These are phyloP conservation scores for Stephania japonica DNA, from an alignment of 164 flowering plant species.

Conservation along the genomic window DNA sequence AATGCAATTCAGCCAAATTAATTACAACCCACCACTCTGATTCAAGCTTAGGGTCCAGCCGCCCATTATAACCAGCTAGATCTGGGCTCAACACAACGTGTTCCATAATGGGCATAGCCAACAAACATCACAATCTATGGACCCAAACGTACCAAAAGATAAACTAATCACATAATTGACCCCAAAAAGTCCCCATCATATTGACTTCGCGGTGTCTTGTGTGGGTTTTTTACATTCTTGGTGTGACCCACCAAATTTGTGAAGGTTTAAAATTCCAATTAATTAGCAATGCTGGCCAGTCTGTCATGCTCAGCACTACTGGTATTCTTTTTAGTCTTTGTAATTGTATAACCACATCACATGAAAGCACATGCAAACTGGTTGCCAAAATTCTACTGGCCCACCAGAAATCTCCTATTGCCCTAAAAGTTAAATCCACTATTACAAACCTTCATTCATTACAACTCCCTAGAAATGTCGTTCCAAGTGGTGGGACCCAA, in stretches of 20 bases:
- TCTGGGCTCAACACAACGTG: background rate
- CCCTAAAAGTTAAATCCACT: background rate
- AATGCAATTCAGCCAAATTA: background rate
- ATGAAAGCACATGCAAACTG: slow-evolving; percentile 4
- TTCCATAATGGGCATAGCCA: background rate
- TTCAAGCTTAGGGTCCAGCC: background rate
- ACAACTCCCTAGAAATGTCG: background rate
- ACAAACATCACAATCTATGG: background rate
- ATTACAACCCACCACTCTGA: background rate
- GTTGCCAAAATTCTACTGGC: background rate
- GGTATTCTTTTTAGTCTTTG: background rate
- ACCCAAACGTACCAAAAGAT: background rate
- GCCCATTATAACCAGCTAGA: background rate
- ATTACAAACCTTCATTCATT: background rate
- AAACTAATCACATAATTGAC: background rate
- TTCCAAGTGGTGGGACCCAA: background rate
- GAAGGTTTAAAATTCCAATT: background rate
- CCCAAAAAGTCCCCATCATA: background rate
- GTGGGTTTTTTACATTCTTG: background rate
- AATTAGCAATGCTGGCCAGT: background rate
- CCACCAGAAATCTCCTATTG: background rate
- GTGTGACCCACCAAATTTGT: background rate
- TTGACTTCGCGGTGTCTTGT: background rate
- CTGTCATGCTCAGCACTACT: background rate
- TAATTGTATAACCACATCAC: background rate